phyloP scores from a whole-genome alignment of 148 eudicot species.

The Beta vulgaris region DNA sequence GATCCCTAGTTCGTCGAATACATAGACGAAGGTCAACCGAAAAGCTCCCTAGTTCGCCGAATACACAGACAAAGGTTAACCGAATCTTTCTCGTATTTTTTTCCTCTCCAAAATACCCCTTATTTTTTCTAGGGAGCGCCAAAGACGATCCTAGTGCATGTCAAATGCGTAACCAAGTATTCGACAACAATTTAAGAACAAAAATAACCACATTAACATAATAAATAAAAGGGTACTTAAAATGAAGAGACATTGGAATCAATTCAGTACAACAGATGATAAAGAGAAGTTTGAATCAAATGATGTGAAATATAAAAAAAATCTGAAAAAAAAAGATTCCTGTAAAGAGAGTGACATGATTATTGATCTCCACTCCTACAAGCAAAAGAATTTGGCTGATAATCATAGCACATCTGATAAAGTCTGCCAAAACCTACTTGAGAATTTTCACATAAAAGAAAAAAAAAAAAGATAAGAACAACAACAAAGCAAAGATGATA shows the following conservation, averaged over 20 bases:
- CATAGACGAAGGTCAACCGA: background rate
- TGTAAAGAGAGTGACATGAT: slow-evolving; percentile 11
- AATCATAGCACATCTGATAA: slow-evolving; percentile 26
- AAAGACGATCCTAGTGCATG: background rate
- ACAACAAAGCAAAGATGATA: background rate
- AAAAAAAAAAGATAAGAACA: background rate
- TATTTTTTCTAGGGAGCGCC: background rate
- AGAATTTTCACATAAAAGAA: background rate
- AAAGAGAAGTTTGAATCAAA: background rate
- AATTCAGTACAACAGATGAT: background rate
- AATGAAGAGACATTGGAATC: background rate
- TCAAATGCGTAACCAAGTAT: background rate
- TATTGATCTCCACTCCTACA: slow-evolving; percentile 25
- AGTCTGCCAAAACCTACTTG: slow-evolving; percentile 8
- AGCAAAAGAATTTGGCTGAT: slow-evolving; percentile 13
- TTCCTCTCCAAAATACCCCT: background rate
- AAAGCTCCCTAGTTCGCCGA: no score
- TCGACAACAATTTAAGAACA: background rate
- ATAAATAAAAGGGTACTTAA: background rate
- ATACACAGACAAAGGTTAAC: background rate
- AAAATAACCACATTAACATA: background rate
- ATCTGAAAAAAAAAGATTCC: slow-evolving; percentile 24
- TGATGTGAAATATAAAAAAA: slow-evolving; percentile 1
- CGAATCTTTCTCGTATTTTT: background rate
- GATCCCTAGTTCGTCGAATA: background rate